Evolutionary conservation across 2,329 filamentous ascomycete genomes (phyloP), one percentile per base, ranked within the genome.

Genomic region (Chrysoporthe cubensis): DNA sequence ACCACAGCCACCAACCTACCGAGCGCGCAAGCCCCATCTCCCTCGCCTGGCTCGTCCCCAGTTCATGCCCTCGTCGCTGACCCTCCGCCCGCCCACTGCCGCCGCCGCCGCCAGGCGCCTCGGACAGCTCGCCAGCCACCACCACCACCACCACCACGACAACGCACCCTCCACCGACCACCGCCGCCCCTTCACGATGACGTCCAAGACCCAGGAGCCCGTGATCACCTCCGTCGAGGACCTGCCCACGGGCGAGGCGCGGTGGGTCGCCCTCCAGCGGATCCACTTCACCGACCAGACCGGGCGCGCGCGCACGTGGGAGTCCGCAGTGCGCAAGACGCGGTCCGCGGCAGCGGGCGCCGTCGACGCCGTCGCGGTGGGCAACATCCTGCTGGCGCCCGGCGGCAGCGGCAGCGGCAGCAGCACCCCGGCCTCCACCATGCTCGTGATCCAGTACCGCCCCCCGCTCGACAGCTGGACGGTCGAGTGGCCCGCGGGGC

Each of bases 331-430:
- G 70, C 86, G 88, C 65, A 83, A 84, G 70, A 90, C 87, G 0
- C 83, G 87, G 32, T 67, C 68, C 46, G 81, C 82, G 14, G 81
- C 83, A 1, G 78, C 80, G 3, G 83, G 82, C 68, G 84, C 89
- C 67, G 84, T 89, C 67, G 88, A 90, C 71, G 87, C 86, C 57
- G 87, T 90, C 5, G 86, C 87, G 61, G 88, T 90, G 70, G 84
- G 87, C 65, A 88, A 88, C 64, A 82, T 90, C 69, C 80, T 90
- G 2, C 76, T 84, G 57, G 81, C 82, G 66, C 75, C 78, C 78
- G 65, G 75, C 77, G 52, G 79, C 81, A 0, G 48, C 21, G 2
- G 1, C 1, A 43, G 2, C 1, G n/a, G n/a, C n/a, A n/a, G n/a
- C n/a, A 4, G 5, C 46, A 64, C 4, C 8, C 68, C 14, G 62